Conservation (phyloP, 2,329 filamentous ascomycete genomes). For the Cladosporium sp. region DNA sequence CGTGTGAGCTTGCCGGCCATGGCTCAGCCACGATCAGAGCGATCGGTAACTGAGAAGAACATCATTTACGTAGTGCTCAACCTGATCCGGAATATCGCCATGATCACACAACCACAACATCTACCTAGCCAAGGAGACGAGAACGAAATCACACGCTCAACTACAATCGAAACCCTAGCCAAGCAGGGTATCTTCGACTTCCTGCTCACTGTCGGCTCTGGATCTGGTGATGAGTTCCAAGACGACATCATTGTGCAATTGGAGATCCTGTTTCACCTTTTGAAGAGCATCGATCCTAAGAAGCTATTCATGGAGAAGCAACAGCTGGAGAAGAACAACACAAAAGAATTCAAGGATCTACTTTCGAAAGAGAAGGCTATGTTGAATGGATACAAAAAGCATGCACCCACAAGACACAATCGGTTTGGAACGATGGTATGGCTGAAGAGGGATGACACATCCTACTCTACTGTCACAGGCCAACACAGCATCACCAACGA, state of each 20-base stretch:
- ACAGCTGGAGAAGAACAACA: slow-evolving; percentile 67
- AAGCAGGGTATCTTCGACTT: slow-evolving; percentile 87
- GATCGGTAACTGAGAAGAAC: slow-evolving; percentile 78
- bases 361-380: slow-evolving; percentile 84
- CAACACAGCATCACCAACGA: slow-evolving; percentile 79
- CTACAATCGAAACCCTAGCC: slow-evolving; percentile 84
- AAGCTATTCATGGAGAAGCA: slow-evolving; percentile 83
- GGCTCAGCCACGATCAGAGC: slow-evolving; percentile 72
- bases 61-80: slow-evolving; percentile 90
- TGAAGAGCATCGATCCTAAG: slow-evolving; percentile 83
- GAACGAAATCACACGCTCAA: slow-evolving; percentile 81
- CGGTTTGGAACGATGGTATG: slow-evolving; percentile 97
- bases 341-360: slow-evolving; percentile 70
- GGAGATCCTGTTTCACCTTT: slow-evolving; percentile 87
- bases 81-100: slow-evolving; percentile 82
- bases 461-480: slow-evolving; percentile 82
- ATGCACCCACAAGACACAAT: slow-evolving; percentile 83
- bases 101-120: slow-evolving; percentile 74
- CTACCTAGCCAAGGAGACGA: slow-evolving; percentile 83
- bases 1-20: slow-evolving; percentile 82
- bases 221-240: slow-evolving; percentile 90
- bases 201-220: slow-evolving; percentile 82
- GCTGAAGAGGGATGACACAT: slow-evolving; percentile 83
- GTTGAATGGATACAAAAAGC: slow-evolving; percentile 72
- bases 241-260: slow-evolving; percentile 85